Base-by-base conservation (phyloP, 2,329 filamentous ascomycete species). In the Fusarium sp. region DNA sequence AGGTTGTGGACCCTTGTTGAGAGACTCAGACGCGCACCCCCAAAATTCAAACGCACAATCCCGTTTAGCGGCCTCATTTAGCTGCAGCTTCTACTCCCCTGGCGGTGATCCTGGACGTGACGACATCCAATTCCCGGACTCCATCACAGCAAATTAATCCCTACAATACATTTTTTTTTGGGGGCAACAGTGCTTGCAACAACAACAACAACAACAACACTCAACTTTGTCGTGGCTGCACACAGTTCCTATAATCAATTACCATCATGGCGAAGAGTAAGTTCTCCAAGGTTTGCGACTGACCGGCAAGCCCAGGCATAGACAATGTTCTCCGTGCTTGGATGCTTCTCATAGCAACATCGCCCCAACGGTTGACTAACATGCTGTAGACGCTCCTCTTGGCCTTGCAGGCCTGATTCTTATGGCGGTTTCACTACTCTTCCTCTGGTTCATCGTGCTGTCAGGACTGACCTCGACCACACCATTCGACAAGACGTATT, bases 401-500 rank as follows among this genome's bases (percentile, higher is more conserved):
- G 82, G 83, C 75, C 71, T 84, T 40, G 75, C 76, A 45, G 84
- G 81, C 77, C 77, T 87, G 60, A 41, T 86, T 71, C 81, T 89
- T 72, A 80, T 88, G 70, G 84, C 80, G 65, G 81, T 78, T 51
- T 85, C 86, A 34, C 81, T 87, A 45, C 80, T 88, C 32, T 78
- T 89, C 74, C 82, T 89, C 55, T 86, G 85, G 79, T 88, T 90
- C 82, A 79, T 89, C 71, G 85, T 91, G 75, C 84, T 91, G 41
- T 82, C 85, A 20, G 88, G 84, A 62, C 78, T 88, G 48, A 81
- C 81, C n/a, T 67, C 79, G 65, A 78, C 79, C n/a, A 77, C 83
- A 9, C 87, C 87, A 3, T 84, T 97, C 58, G 88, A 92, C 79
- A 83, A 90, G 63, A 94, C 94, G 70, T 98, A 94, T 82, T 97